phyloP scores from a whole-genome alignment of 2,329 filamentous ascomycete genomes.

The Diatrype stigma region DNA sequence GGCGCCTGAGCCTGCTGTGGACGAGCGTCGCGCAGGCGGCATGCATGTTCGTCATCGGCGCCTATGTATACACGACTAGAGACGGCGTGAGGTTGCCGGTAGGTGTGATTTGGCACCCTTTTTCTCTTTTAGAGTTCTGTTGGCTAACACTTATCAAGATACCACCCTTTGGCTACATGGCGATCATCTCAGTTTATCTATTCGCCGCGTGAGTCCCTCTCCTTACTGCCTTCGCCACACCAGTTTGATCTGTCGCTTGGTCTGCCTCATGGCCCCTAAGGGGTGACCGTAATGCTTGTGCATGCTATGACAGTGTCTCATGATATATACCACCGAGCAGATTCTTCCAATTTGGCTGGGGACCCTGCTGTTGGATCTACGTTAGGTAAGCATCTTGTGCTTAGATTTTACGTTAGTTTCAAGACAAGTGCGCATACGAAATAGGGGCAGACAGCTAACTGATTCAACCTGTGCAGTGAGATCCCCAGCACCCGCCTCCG shows the following conservation, averaged over 20 bases:
- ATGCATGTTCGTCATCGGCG: constrained; percentile 67
- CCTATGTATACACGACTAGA: constrained; percentile 61
- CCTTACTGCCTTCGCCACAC: constrained; percentile 21
- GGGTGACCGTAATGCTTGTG: no score
- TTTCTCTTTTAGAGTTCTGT: not conserved
- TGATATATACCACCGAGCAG: no score
- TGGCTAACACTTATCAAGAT: constrained; percentile 30
- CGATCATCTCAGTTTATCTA: constrained; percentile 67
- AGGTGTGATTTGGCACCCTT: not conserved
- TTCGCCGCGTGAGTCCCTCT: constrained; percentile 50
- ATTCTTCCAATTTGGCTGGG: constrained; percentile 67
- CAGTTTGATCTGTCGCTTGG: no score
- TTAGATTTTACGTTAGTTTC: no score
- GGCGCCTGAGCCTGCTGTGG: constrained; percentile 57
- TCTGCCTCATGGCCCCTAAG: no score
- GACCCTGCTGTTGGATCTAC: constrained; percentile 69
- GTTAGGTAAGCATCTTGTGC: constrained; percentile 32
- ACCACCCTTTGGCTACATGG: constrained; percentile 64
- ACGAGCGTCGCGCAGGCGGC: constrained; percentile 58
- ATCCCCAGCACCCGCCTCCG: constrained; percentile 65
- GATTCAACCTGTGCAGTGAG: constrained; percentile 40
- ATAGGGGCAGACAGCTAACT: no score
- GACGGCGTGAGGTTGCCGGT: constrained; percentile 48
- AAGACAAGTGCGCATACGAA: no score
- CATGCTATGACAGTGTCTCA: no score